A percentile compares a stretch with the other conserved stretches of the same genome.
phyloP scores from a whole-genome alignment of 2,329 filamentous ascomycete genomes.

The Davidsoniella eucalypti region DNA sequence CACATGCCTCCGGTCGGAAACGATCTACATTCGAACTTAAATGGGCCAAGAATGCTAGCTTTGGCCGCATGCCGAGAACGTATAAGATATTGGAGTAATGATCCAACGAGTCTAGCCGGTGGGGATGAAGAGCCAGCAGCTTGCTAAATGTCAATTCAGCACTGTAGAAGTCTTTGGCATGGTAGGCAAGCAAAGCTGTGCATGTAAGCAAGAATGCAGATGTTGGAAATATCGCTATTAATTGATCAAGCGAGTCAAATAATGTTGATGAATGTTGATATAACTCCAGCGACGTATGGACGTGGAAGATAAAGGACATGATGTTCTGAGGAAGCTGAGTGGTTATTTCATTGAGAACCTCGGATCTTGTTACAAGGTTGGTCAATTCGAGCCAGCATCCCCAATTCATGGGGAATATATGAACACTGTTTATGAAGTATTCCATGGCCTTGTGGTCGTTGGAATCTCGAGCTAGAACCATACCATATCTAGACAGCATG shows the following conservation, averaged over 20 bases:
- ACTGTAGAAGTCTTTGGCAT: conserved; percentile 63
- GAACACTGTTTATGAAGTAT: conserved; percentile 77
- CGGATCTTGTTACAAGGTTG: conserved; percentile 57
- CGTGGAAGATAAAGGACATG: conserved; percentile 84
- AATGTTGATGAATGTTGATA: conserved; percentile 59
- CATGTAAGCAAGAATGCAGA: conserved; percentile 86
- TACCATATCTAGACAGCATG: conserved; percentile 47
- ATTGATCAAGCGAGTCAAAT: conserved; percentile 52
- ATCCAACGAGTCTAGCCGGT: conserved; percentile 75
- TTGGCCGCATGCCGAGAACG: conserved; percentile 73
- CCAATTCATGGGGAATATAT: conserved; percentile 91
- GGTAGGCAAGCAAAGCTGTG: conserved; percentile 74
- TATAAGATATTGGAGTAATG: conserved; percentile 97
- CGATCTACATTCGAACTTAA: conserved; percentile 83
- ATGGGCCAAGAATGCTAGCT: conserved; percentile 83
- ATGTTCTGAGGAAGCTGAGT: conserved; percentile 72
- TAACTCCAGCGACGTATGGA: conserved; percentile 79
- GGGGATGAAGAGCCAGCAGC: conserved; percentile 56
- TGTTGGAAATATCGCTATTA: conserved; percentile 69
- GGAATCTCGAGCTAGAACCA: conserved; percentile 78
- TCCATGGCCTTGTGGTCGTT: conserved; percentile 73
- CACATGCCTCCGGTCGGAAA: conserved; percentile 91
- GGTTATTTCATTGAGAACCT: conserved; percentile 64
- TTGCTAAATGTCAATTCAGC: conserved; percentile 58
- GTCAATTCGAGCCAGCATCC: conserved; percentile 90